phyloP scores from a whole-genome alignment of 768 basidiomycete genomes.

The Chlorophyllum brunneum region DNA sequence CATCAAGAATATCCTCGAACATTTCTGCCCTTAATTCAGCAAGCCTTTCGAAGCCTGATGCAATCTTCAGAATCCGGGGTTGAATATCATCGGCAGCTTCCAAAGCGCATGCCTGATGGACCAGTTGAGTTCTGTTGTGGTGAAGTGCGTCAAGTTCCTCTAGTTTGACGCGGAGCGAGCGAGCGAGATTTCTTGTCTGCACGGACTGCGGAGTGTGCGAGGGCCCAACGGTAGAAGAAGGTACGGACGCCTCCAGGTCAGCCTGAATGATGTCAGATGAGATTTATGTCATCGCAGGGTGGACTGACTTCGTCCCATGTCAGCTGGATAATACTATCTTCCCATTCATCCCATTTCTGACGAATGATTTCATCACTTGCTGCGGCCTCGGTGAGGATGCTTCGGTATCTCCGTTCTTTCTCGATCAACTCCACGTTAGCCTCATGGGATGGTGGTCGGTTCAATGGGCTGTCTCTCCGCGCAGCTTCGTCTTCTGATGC shows the following conservation, averaged over 20 bases:
- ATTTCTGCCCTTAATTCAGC: conserved; percentile 74
- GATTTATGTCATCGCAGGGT: neutral
- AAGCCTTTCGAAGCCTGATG: conserved; percentile 62
- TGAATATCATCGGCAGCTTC: conserved; percentile 72
- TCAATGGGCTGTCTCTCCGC: conserved; percentile 43
- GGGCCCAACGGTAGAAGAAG: conserved; percentile 51
- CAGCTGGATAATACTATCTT: conserved; percentile 63
- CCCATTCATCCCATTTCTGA: conserved; percentile 89
- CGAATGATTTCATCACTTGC: conserved; percentile 75
- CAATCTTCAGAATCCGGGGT: conserved; percentile 59
- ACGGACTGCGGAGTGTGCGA: conserved; percentile 32
- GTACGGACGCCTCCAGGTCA: conserved; percentile 62
- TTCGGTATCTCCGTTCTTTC: conserved; percentile 68
- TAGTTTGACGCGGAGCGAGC: conserved; percentile 65
- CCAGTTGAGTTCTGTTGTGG: conserved; percentile 54
- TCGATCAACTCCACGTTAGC: conserved; percentile 72
- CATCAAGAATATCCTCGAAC: conserved; percentile 83
- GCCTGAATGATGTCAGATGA: conserved; percentile 35
- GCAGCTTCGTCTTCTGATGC: conserved; percentile 79
- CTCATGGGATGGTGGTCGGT: conserved; percentile 68
- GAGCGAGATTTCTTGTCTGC: conserved; percentile 60
- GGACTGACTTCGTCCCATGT: conserved; percentile 60
- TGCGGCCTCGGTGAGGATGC: conserved; percentile 66
- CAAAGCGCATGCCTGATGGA: conserved; percentile 59
- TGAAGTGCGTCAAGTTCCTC: conserved; percentile 79